Evolutionary conservation across 177 flowering plant genomes (phyloP).

Genomic region (Vitis hybrid): DNA sequence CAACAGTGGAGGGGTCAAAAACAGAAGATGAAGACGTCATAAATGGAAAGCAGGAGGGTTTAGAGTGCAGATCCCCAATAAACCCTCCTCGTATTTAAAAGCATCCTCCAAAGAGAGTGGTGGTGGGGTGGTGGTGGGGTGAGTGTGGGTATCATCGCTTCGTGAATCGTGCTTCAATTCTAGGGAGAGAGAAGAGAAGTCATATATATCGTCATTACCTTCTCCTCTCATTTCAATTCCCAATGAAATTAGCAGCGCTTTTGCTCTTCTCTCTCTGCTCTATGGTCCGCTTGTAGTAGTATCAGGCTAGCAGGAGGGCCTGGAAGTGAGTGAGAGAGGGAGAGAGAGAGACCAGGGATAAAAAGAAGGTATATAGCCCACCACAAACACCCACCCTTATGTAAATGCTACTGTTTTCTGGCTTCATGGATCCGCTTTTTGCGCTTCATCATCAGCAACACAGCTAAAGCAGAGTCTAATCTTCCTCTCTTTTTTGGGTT

Average conservation of each 20-base stretch:
- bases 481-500: not conserved
- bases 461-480: too few species aligned
- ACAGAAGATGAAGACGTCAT: constrained; percentile 11
- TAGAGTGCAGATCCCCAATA: too few species aligned
- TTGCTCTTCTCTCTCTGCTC: too few species aligned
- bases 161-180: not conserved
- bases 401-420: constrained; percentile 11
- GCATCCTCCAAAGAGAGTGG: too few species aligned
- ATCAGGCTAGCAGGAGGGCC: constrained; percentile 5
- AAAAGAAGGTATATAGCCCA: not conserved
- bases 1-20: not conserved
- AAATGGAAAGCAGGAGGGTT: too few species aligned
- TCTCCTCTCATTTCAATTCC: constrained; percentile 10
- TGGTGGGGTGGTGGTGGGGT: too few species aligned
- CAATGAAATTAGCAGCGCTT: constrained; percentile 5
- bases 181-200: constrained; percentile 14
- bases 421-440: constrained; percentile 48
- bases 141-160: too few species aligned
- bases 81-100: too few species aligned
- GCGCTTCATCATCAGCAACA: constrained; percentile 17
- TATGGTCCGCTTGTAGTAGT: not conserved
- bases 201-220: constrained; percentile 24
- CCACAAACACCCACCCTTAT: constrained; percentile 8
- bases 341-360: not conserved
- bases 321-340: constrained; percentile 20